Evolutionary conservation across 2,329 filamentous ascomycete genomes (phyloP), one percentile per base, ranked within the genome.

Genomic region (Dothideomycetes sp.): DNA sequence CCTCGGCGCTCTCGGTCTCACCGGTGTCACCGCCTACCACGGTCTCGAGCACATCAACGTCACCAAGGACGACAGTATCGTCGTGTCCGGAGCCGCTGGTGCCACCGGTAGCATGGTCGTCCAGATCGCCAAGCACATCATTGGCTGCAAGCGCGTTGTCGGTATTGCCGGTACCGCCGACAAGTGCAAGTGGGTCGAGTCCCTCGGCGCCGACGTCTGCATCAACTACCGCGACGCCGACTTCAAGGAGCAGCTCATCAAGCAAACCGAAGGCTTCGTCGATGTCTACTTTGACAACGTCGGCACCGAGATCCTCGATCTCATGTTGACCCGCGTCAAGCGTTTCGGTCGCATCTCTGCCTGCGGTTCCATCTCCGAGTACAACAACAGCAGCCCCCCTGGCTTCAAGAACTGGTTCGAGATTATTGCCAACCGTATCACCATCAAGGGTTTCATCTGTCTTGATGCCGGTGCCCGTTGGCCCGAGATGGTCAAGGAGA

Each of bases 231-330:
- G 73, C 51, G 57, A 58, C 5, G 43, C 61, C 1, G 57, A 57
- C 3, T 76, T 74, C 49, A 58, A 60, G 28, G 50, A 66, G 39
- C 63, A 73, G 17, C 58, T 76, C 2, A 55, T 56, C 44, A 59
- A 61, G 8, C 67, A 62, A 4, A 72, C 70, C 1, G 62, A 65
- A 4, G 62, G 63, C n/a, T 69, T 64, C 49, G 70, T 71, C 1
- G 68, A 74, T 80, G 76, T 85, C 11, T 85, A 77, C 61, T 85
- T 77, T 57, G 81, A 85, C 60, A 84, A 84, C 62, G 78, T 82
- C 15, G 81, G 80, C 9, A 81, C 81, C 5, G 77, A 82, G 47
- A 80, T 84, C 40, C 67, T 85, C 20, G 78, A 85, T 53, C 59
- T 76, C 47, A 79, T 77, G 31, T 66, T 86, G 27, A 63, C 60